Conservation (phyloP, 805 yeast species). For the Saccharomyces eubayanus region DNA sequence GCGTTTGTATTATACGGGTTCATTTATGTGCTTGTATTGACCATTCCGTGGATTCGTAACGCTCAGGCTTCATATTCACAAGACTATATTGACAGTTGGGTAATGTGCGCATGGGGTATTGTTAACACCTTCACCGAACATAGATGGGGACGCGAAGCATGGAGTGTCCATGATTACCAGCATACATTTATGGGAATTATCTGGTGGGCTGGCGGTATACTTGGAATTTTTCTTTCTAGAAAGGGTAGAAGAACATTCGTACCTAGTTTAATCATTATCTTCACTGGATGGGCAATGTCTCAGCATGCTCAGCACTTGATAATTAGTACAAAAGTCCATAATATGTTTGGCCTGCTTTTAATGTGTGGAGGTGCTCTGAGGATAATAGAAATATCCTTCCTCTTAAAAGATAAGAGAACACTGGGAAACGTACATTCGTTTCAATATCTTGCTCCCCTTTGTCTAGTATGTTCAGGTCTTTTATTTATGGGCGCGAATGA, state of each 20-base stretch:
- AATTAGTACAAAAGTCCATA: constrained; percentile 81
- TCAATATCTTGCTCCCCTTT: constrained; percentile 81
- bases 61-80: constrained; percentile 50
- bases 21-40: constrained; percentile 54
- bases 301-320: constrained; percentile 71
- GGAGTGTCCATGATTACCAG: constrained; percentile 92
- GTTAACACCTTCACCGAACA: constrained; percentile 95
- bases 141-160: constrained; percentile 80
- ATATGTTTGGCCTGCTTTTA: constrained; percentile 72
- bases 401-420: constrained; percentile 54
- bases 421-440: constrained; percentile 47
- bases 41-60: constrained; percentile 66
- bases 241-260: constrained; percentile 61
- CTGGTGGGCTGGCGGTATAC: constrained; percentile 91
- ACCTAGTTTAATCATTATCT: constrained; percentile 73
- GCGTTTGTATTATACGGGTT: constrained; percentile 78
- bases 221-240: constrained; percentile 72
- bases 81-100: constrained; percentile 73
- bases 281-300: constrained; percentile 93
- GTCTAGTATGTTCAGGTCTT: constrained; percentile 68
- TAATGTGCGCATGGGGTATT: constrained; percentile 85
- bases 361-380: constrained; percentile 72
- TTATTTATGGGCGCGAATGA: constrained; percentile 90
- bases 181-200: constrained; percentile 94
- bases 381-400: constrained; percentile 68